Evolutionary conservation across 148 eudicot species (phyloP).

Genomic region (Rheum nobile): DNA sequence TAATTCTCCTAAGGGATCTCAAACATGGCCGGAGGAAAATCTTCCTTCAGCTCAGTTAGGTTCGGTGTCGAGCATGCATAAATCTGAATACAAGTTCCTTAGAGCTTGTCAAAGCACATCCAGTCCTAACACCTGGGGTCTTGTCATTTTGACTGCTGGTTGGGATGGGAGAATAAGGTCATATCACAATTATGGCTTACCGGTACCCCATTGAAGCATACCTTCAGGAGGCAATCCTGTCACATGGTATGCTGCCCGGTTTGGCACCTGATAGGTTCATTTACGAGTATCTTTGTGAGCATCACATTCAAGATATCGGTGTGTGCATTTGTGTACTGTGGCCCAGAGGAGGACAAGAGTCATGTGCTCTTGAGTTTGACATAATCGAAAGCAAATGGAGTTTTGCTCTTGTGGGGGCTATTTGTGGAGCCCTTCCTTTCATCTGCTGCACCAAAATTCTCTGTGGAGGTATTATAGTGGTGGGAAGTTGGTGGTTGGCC

Average conservation of each 20-base stretch:
- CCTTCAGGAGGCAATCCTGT: neutral
- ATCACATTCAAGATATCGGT: neutral
- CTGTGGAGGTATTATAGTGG: neutral
- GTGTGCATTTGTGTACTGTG: no score
- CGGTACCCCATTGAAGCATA: slow-evolving; percentile 34
- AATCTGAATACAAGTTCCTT: slow-evolving; percentile 60
- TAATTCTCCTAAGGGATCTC: slow-evolving; percentile 49
- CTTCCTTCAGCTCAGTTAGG: slow-evolving; percentile 31
- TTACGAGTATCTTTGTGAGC: neutral
- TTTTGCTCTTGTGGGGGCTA: neutral
- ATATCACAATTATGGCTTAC: slow-evolving; percentile 87
- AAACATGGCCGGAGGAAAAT: slow-evolving; percentile 95
- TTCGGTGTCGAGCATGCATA: slow-evolving; percentile 26
- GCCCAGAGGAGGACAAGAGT: neutral
- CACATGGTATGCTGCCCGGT: slow-evolving; percentile 1
- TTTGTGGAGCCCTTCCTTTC: neutral
- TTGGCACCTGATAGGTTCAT: neutral
- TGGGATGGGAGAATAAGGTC: slow-evolving; percentile 86
- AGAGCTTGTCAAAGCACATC: slow-evolving; percentile 45
- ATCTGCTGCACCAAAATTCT: neutral
- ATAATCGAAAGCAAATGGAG: neutral
- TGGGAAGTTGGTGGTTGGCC: neutral
- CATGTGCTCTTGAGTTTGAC: slow-evolving; percentile 1
- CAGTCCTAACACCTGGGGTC: slow-evolving; percentile 71
- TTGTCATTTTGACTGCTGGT: slow-evolving; percentile 86